Percentiles rank a stretch among this genome's conserved stretches.
Evolutionary conservation across 768 basidiomycete genomes (phyloP).

Genomic region (Clathrus columnatus): DNA sequence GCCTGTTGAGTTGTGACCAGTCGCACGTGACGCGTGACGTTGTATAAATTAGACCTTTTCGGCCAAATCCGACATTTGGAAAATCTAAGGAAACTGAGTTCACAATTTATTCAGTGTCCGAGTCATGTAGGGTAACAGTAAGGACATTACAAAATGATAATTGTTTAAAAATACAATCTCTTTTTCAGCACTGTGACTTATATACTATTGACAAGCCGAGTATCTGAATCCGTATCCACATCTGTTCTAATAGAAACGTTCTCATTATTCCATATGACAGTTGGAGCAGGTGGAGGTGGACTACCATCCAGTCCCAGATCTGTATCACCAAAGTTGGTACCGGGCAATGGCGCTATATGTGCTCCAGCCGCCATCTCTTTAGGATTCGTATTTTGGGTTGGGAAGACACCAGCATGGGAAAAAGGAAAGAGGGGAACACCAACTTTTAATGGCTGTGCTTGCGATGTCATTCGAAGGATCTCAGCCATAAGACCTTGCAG

Average conservation of each 20-base stretch:
- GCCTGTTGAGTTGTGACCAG: too few species aligned
- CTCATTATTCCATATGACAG: neutral
- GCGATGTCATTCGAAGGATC: conserved; percentile 73
- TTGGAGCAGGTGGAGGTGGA: neutral
- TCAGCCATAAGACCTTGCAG: conserved; percentile 80
- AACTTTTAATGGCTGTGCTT: conserved; percentile 71
- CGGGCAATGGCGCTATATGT: conserved; percentile 29
- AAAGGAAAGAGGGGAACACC: conserved; percentile 77
- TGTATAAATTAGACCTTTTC: too few species aligned
- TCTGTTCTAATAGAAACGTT: neutral
- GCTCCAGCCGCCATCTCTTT: conserved; percentile 7
- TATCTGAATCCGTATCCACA: neutral
- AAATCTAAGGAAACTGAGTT: too few species aligned
- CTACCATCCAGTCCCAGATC: neutral
- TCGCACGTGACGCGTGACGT: too few species aligned
- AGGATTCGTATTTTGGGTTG: conserved; percentile 30
- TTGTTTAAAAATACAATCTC: too few species aligned
- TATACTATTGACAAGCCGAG: too few species aligned
- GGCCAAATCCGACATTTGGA: too few species aligned
- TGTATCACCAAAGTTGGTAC: conserved; percentile 1
- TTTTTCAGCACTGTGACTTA: too few species aligned
- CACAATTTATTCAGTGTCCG: too few species aligned
- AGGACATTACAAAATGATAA: too few species aligned
- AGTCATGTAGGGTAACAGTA: too few species aligned
- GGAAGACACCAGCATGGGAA: conserved; percentile 57